These are phyloP conservation scores for Boletus vermiculosoides DNA, from an alignment of 768 basidiomycete species.

Conservation along the genomic window DNA sequence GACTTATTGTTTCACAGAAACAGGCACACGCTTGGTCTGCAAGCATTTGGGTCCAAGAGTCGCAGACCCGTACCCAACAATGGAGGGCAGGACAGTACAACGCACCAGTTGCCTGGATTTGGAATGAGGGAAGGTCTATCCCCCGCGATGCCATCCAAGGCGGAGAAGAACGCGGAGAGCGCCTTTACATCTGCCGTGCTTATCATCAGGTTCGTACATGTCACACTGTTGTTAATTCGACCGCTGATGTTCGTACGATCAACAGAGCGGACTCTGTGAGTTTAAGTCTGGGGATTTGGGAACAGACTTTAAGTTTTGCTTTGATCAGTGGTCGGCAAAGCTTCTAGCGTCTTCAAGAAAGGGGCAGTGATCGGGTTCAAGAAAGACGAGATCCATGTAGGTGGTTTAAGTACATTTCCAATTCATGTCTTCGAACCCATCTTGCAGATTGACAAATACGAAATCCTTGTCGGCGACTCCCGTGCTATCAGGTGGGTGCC, in stretches of 20 bases:
- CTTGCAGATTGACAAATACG: constrained; percentile 56
- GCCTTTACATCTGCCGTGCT: constrained; percentile 58
- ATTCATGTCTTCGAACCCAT: not conserved
- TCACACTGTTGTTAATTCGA: not conserved
- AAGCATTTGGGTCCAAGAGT: constrained; percentile 56
- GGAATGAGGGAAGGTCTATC: constrained; percentile 56
- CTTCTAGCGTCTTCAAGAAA: constrained; percentile 52
- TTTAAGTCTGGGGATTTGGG: not conserved
- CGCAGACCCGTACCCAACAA: constrained; percentile 49
- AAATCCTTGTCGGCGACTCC: constrained; percentile 67
- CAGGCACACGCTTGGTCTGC: constrained; percentile 49
- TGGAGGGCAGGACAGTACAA: constrained; percentile 45
- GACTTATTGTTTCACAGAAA: constrained; percentile 36
- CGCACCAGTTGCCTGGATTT: constrained; percentile 59
- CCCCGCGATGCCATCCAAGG: constrained; percentile 57
- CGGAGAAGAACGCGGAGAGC: constrained; percentile 51
- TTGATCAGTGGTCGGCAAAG: constrained; percentile 62
- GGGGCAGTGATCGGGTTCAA: constrained; percentile 65
- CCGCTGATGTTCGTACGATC: constrained; percentile 8
- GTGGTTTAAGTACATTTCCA: constrained; percentile 6
- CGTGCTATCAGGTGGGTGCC: constrained; percentile 58
- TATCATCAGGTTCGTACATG: constrained; percentile 50
- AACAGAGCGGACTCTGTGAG: constrained; percentile 55
- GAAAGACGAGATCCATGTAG: constrained; percentile 57
- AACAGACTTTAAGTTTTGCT: constrained; percentile 1